Evolutionary conservation across 2,329 filamentous ascomycete species (phyloP), one percentile per base, ranked within the genome.

Genomic region (Talaromyces islandicus): DNA sequence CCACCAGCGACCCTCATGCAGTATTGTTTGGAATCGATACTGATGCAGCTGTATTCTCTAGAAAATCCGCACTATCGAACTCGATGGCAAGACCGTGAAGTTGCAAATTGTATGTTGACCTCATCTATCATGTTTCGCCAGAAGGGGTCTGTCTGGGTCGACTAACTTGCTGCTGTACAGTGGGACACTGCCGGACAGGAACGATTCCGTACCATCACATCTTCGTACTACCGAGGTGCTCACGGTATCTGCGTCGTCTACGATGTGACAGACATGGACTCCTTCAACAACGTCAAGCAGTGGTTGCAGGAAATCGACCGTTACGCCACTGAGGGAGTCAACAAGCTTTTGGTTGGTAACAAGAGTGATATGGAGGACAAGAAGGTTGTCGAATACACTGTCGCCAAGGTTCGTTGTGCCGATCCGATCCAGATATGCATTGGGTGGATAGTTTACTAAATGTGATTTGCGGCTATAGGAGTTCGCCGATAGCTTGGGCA

Each of bases 281-380:
- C 91, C 30, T 99, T 99, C 91, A 97, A 99, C 88, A 99, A 97
- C 83, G 94, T 99, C 72, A 97, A 99, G 90, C 94, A 99, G 85
- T 99, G 94, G 94, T 87, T 99, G 64, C 94, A 99, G 80, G 94
- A 99, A 83, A 99, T 99, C 71, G 94, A 99, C 83, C 88, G 94
- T 77, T 97, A 99, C 74, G 94, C 94, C 70, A 99, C 94, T 68
- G 94, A 99, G 81, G 94, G 94, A 67, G 94, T 99, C 74, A 99
- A 99, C 87, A 99, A 99, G 86, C 85, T 99, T 67, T 88, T 99
- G 64, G 93, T 99, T 64, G 94, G 94, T 74, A 99, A 99, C 89
- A 99, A 99, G 89, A 96, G 92, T 81, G 94, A 99, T 90, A 97
- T 99, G 92, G 88, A 93, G 62, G 94, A 99, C 82, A 99, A 99